Percentiles rank a stretch among this genome's conserved stretches.
phyloP scores from a whole-genome alignment of 2,329 filamentous ascomycete genomes.

The Pyricularia sp. region DNA sequence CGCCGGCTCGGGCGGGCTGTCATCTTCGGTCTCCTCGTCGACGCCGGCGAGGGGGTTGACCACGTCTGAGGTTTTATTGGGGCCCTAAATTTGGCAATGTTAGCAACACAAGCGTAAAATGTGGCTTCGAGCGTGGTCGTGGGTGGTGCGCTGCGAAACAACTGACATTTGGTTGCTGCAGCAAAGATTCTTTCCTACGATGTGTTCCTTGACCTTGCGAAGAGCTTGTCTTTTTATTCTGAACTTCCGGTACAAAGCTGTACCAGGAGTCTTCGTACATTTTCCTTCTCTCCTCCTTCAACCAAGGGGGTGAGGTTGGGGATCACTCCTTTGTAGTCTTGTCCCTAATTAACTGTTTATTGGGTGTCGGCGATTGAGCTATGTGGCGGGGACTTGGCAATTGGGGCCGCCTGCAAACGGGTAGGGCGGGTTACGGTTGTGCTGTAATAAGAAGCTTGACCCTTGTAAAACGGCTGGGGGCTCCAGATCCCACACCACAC shows the following conservation, averaged over 20 bases:
- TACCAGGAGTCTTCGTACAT: conserved; percentile 88
- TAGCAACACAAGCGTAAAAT: conserved; percentile 11
- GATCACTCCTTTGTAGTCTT: not conserved
- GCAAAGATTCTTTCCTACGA: conserved; percentile 58
- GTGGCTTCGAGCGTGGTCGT: not conserved
- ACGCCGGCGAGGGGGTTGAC: conserved; percentile 48
- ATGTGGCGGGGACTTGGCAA: not conserved
- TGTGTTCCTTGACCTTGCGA: conserved; percentile 39
- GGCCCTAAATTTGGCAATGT: conserved; percentile 30
- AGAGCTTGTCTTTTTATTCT: conserved; percentile 35
- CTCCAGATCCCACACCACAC: not conserved
- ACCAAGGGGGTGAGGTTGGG: not conserved
- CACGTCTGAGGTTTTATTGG: conserved; percentile 38
- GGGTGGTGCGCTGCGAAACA: not conserved
- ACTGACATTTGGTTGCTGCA: conserved; percentile 56
- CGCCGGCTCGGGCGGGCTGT: conserved; percentile 56
- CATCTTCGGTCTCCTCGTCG: conserved; percentile 45
- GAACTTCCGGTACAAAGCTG: conserved; percentile 59
- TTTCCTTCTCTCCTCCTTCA: not conserved
- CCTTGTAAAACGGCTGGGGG: not conserved
- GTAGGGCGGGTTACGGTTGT: not conserved
- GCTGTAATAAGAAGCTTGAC: not conserved
- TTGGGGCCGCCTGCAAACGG: not conserved
- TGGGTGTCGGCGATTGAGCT: not conserved
- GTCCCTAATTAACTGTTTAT: not conserved